Percentiles rank a stretch among this genome's conserved stretches.
These are phyloP conservation scores for Cutaneotrichosporon dermatis DNA, from an alignment of 1,284 basidiomycete genomes.

Conservation along the genomic window DNA sequence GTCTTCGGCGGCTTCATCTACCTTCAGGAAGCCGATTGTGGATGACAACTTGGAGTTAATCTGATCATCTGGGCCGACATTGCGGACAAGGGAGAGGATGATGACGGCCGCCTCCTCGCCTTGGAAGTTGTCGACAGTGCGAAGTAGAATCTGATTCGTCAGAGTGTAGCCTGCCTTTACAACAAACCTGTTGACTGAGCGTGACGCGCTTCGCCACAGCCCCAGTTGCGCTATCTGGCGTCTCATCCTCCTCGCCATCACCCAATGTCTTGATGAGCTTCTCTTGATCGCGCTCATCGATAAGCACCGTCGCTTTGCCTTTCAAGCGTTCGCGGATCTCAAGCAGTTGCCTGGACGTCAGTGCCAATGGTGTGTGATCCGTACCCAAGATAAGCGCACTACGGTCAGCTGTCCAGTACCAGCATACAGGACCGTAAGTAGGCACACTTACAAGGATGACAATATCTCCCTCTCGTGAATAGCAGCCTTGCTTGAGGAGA, in stretches of 20 bases:
- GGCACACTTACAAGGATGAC: constrained; percentile 55
- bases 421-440: too few relatives aligned
- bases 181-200: too few relatives aligned
- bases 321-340: constrained; percentile 56
- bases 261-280: constrained; percentile 46
- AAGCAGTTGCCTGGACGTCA: constrained; percentile 53
- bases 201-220: too few relatives aligned
- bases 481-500: constrained; percentile 58
- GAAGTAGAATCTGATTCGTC: constrained; percentile 56
- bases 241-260: constrained; percentile 1
- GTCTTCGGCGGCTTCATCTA: too few relatives aligned
- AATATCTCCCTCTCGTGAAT: constrained; percentile 62
- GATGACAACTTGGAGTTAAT: background rate
- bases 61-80: constrained; percentile 24
- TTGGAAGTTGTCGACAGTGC: constrained; percentile 73
- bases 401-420: too few relatives aligned
- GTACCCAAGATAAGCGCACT: constrained; percentile 6
- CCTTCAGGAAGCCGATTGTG: constrained; percentile 68
- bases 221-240: too few relatives aligned
- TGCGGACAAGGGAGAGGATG: constrained; percentile 64
- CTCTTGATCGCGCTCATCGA: constrained; percentile 65
- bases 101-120: constrained; percentile 55
- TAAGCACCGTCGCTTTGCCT: constrained; percentile 56
- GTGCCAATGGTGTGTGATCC: too few relatives aligned
- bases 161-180: too few relatives aligned